Conservation (phyloP, 2,329 filamentous ascomycete species). For the Alternaria triticimaculans region DNA sequence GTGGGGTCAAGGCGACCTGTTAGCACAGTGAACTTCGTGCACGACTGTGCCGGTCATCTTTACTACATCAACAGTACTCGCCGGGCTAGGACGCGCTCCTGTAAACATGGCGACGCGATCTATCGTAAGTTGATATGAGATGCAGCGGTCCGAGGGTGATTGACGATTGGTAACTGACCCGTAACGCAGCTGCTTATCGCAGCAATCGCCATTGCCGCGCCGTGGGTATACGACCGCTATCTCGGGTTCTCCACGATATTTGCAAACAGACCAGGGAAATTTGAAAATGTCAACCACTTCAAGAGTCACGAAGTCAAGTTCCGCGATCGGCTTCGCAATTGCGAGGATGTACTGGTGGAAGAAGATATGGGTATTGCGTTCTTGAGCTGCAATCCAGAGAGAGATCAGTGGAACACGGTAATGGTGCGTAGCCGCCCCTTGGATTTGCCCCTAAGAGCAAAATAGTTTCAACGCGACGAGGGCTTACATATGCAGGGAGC, state of each 20-base stretch:
- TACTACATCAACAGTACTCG: not conserved
- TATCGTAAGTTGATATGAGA: not conserved
- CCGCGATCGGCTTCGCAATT: constrained; percentile 48
- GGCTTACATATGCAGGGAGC: constrained; percentile 29
- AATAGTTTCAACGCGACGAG: not conserved
- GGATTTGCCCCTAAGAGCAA: not conserved
- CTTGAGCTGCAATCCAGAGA: constrained; percentile 52
- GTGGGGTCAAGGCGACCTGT: not conserved
- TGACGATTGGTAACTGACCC: not conserved
- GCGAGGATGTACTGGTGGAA: constrained; percentile 53
- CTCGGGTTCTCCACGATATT: constrained; percentile 22
- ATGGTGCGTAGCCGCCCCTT: constrained; percentile 45
- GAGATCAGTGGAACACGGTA: constrained; percentile 56
- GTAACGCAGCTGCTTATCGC: constrained; percentile 16
- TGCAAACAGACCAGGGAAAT: constrained; percentile 28
- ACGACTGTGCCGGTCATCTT: not conserved
- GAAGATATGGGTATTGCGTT: constrained; percentile 48
- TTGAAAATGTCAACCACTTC: constrained; percentile 31
- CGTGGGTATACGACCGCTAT: constrained; percentile 40
- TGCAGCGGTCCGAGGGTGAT: not conserved
- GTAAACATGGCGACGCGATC: constrained; percentile 1
- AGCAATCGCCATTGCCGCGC: constrained; percentile 20
- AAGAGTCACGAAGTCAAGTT: constrained; percentile 44
- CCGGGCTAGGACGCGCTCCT: not conserved
- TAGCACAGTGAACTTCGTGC: not conserved